These are phyloP conservation scores for Wickerhamiella azymoides DNA, from an alignment of 805 yeast species.

Conservation along the genomic window DNA sequence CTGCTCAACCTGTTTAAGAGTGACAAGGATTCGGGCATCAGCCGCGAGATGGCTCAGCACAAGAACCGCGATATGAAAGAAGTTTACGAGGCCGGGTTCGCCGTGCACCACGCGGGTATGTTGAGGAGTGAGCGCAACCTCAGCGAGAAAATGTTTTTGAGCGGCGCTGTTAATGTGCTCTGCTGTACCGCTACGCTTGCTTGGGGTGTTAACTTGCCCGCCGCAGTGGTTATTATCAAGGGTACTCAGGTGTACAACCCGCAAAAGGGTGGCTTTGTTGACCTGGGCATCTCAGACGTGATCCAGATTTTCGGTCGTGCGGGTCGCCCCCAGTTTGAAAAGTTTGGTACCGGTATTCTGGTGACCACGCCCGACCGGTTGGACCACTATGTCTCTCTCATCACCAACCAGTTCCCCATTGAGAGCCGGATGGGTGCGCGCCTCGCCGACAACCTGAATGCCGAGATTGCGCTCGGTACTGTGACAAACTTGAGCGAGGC, in stretches of 20 bases:
- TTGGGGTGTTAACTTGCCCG: constrained; percentile 99
- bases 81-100: constrained; percentile 53
- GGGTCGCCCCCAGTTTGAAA: constrained; percentile 94
- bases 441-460: constrained; percentile 83
- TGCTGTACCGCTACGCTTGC: constrained; percentile 97
- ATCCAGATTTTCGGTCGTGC: constrained; percentile 98
- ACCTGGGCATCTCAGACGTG: constrained; percentile 89
- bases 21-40: constrained; percentile 29
- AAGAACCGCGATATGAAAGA: constrained; percentile 71
- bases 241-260: constrained; percentile 96
- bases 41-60: constrained; percentile 52
- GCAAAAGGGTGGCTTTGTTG: constrained; percentile 86
- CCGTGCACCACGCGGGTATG: constrained; percentile 97
- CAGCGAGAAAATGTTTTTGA: constrained; percentile 73
- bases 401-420: constrained; percentile 92
- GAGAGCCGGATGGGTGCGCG: constrained; percentile 71
- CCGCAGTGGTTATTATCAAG: constrained; percentile 90
- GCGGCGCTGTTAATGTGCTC: constrained; percentile 76
- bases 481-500: constrained; percentile 93
- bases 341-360: constrained; percentile 81
- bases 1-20: constrained; percentile 50
- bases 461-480: constrained; percentile 90
- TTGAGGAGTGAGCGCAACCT: constrained; percentile 76
- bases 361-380: constrained; percentile 71
- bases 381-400: constrained; percentile 75